A percentile compares a stretch with the other conserved stretches of the same genome.
phyloP scores from a whole-genome alignment of 805 yeast species.

The Suhomyces prunicola region DNA sequence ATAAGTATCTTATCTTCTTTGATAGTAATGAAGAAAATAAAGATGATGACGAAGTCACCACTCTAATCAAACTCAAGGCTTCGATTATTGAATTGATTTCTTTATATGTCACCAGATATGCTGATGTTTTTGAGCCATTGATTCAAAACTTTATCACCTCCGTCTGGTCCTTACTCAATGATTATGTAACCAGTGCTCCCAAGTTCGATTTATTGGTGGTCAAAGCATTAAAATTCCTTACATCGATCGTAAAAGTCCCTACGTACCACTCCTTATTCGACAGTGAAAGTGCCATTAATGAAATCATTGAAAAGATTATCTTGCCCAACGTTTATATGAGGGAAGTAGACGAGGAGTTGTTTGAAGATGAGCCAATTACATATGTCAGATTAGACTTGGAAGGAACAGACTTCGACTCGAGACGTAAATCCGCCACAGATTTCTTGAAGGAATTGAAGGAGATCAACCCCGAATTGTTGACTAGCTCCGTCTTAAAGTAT shows the following conservation, averaged over 20 bases:
- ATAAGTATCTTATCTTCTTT: slow-evolving; percentile 68
- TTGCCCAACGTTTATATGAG: slow-evolving; percentile 86
- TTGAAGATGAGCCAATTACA: slow-evolving; percentile 96
- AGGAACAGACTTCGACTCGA: slow-evolving; percentile 89
- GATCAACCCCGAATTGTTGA: slow-evolving; percentile 68
- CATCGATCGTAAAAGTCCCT: slow-evolving; percentile 73
- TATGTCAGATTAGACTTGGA: slow-evolving; percentile 90
- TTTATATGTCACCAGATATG: slow-evolving; percentile 85
- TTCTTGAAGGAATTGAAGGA: slow-evolving; percentile 83
- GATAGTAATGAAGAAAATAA: slow-evolving; percentile 28
- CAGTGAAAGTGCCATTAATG: slow-evolving; percentile 54
- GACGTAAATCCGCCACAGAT: slow-evolving; percentile 91
- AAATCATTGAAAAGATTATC: slow-evolving; percentile 76
- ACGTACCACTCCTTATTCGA: slow-evolving; percentile 61
- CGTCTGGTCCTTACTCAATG: slow-evolving; percentile 70
- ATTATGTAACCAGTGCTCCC: slow-evolving; percentile 60
- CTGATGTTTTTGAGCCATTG: slow-evolving; percentile 81
- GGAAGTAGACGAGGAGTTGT: slow-evolving; percentile 84
- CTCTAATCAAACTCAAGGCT: slow-evolving; percentile 69
- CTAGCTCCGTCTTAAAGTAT: slow-evolving; percentile 70
- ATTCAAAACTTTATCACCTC: slow-evolving; percentile 76
- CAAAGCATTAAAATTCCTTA: slow-evolving; percentile 73
- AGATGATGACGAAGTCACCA: slow-evolving; percentile 68
- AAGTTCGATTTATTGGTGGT: slow-evolving; percentile 85
- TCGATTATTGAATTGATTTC: slow-evolving; percentile 82